Evolutionary conservation across 1,139 yeast genomes (phyloP).

Genomic region (Yamadazyma conglobata): DNA sequence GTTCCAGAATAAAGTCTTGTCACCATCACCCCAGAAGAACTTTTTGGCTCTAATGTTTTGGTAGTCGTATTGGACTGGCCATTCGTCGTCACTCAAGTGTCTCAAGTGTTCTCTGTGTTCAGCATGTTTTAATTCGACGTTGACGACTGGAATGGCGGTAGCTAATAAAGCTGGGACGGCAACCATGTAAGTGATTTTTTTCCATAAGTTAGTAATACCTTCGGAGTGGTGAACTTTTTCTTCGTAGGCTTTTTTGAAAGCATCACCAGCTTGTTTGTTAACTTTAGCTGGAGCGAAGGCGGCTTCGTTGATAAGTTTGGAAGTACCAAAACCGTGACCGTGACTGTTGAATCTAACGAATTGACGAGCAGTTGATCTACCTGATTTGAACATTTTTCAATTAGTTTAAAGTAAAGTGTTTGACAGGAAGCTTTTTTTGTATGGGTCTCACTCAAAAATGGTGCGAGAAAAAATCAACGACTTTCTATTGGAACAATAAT

Average conservation of each 20-base stretch:
- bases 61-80: conserved; percentile 89
- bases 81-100: conserved; percentile 80
- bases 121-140: conserved; percentile 82
- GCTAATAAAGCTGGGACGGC: conserved; percentile 79
- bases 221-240: conserved; percentile 78
- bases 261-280: conserved; percentile 42
- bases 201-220: conserved; percentile 77
- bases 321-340: conserved; percentile 33
- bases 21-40: conserved; percentile 99
- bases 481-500: conserved; percentile 9
- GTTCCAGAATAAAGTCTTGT: conserved; percentile 96
- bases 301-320: conserved; percentile 39
- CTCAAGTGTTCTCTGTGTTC: conserved; percentile 80
- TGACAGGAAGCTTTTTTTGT: background rate
- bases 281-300: conserved; percentile 32
- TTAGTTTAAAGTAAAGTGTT: background rate
- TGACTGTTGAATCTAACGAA: conserved; percentile 43
- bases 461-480: conserved; percentile 12
- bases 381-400: conserved; percentile 28
- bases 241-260: conserved; percentile 38
- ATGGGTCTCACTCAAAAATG: conserved; percentile 10
- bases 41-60: conserved; percentile 84
- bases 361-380: conserved; percentile 35
- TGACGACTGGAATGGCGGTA: conserved; percentile 76
- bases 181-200: conserved; percentile 71